A percentile compares a stretch with the other conserved stretches of the same genome.
Conservation (phyloP, 2,329 filamentous ascomycete species). For the Xylariales sp. region DNA sequence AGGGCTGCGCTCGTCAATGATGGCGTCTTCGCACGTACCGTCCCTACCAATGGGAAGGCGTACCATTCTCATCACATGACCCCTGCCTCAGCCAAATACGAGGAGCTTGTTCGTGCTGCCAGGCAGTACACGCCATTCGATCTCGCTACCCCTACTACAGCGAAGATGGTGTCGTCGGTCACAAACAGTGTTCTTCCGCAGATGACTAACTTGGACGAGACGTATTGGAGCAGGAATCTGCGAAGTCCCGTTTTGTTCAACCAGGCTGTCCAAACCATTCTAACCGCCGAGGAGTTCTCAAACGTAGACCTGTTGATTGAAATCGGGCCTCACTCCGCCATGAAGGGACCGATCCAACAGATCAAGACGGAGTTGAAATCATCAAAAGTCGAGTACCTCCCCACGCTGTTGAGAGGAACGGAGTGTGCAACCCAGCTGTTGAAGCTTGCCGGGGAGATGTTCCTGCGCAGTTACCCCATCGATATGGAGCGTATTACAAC, state of each 20-base stretch:
- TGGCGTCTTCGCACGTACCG: conserved; percentile 42
- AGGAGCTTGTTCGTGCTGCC: conserved; percentile 1
- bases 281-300: conserved; percentile 24
- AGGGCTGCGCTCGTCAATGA: conserved; percentile 33
- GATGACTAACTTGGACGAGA: conserved; percentile 7
- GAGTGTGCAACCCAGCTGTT: conserved; percentile 18
- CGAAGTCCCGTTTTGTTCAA: conserved; percentile 20
- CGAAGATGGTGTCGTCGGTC: conserved; percentile 21
- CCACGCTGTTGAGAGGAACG: conserved; percentile 17
- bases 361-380: conserved; percentile 19
- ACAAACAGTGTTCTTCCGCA: conserved; percentile 12
- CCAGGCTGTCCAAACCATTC: conserved; percentile 33
- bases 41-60: conserved; percentile 38
- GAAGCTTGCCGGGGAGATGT: conserved; percentile 20
- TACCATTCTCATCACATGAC: conserved; percentile 33
- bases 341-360: conserved; percentile 30
- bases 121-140: conserved; percentile 3
- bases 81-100: conserved; percentile 5
- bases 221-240: conserved; percentile 23
- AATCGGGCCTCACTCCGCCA: conserved; percentile 28
- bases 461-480: conserved; percentile 16
- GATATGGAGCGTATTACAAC: conserved; percentile 19
- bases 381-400: conserved; percentile 15
- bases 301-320: conserved; percentile 19
- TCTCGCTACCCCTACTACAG: conserved; percentile 1